phyloP scores from a whole-genome alignment of 805 yeast genomes.

The Blastobotrys chiropterorum region DNA sequence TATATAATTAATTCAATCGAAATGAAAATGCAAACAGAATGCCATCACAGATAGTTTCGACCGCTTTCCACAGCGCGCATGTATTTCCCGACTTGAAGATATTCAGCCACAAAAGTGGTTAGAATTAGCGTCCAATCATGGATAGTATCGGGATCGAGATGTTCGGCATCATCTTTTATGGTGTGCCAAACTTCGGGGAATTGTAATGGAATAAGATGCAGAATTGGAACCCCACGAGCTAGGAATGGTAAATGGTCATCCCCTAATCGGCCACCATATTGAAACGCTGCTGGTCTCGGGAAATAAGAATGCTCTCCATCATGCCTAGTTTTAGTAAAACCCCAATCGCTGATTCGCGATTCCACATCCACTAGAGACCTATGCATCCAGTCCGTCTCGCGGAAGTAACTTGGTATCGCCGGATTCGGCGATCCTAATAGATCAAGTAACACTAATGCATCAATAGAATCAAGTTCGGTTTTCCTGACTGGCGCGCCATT shows the following conservation, averaged over 20 bases:
- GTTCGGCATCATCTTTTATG: constrained; percentile 37
- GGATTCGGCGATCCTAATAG: constrained; percentile 40
- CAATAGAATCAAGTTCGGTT: constrained; percentile 32
- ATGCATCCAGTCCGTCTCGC: constrained; percentile 36
- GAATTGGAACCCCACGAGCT: constrained; percentile 39
- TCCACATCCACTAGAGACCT: constrained; percentile 35
- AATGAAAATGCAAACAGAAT: not conserved
- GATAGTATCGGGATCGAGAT: constrained; percentile 36
- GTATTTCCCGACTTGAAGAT: constrained; percentile 20
- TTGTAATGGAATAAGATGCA: constrained; percentile 48
- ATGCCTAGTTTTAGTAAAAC: constrained; percentile 9
- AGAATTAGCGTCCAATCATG: constrained; percentile 43
- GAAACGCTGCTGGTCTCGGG: constrained; percentile 13
- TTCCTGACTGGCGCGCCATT: constrained; percentile 14
- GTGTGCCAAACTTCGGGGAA: constrained; percentile 55
- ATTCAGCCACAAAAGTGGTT: constrained; percentile 34
- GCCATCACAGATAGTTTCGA: constrained; percentile 11
- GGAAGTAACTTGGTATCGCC: constrained; percentile 39
- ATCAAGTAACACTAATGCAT: constrained; percentile 44
- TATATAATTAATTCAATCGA: not conserved
- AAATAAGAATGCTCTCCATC: constrained; percentile 11
- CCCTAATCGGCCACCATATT: constrained; percentile 26
- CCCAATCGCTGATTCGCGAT: constrained; percentile 17
- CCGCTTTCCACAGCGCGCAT: not conserved
- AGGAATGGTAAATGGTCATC: constrained; percentile 55